Evolutionary conservation across 140 eudicot genomes (phyloP), one percentile per base, ranked within the genome.

Genomic region (Flaveria floridana): DNA sequence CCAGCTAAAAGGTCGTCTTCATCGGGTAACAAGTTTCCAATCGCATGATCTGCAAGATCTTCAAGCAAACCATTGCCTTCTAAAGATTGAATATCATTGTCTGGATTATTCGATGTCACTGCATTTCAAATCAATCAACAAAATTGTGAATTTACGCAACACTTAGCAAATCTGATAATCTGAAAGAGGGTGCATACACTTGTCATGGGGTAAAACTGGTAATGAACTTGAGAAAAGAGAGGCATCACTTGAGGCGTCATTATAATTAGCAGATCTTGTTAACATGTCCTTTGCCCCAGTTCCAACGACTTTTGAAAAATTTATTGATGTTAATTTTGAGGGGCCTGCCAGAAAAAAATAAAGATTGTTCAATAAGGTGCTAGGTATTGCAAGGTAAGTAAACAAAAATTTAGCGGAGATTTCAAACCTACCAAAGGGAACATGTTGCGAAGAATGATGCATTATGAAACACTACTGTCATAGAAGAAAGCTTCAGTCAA

Each of bases 1-100:
- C 90, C 93, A n/a, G 91, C 86, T 75, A 89, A 78, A 80, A 89
- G 93, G 34, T 89, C 96, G 19, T 89, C 96, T 41, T 89, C 94
- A 42, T 89, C 94, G 26, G 94, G 96, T 47, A 89, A 82, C 68
- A 89, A 61, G 82, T 69, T 83, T 30, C 89, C 88, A 65, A 83
- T 71, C 25, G 86, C 18, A 21, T 61, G 67, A 61, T 61, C 15
- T 61, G 67, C 83, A 59, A 68, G 82, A 34, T 76, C 87, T 69
- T 83, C 87, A 19, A 85, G 82, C 34, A 78, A 69, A 51, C 51
- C 65, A 58, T 58, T 80, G 59, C 55, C 76, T 42, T 78, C 89
- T 28, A 84, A 46, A 56, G 85, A 66, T 65, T 82, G 87, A 79
- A 42, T 66, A 66, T 71, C 80, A 15, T 71, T 78, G 71, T 79